These are phyloP conservation scores for Candida nonsorbophila DNA, from an alignment of 805 yeast genomes.

Conservation along the genomic window DNA sequence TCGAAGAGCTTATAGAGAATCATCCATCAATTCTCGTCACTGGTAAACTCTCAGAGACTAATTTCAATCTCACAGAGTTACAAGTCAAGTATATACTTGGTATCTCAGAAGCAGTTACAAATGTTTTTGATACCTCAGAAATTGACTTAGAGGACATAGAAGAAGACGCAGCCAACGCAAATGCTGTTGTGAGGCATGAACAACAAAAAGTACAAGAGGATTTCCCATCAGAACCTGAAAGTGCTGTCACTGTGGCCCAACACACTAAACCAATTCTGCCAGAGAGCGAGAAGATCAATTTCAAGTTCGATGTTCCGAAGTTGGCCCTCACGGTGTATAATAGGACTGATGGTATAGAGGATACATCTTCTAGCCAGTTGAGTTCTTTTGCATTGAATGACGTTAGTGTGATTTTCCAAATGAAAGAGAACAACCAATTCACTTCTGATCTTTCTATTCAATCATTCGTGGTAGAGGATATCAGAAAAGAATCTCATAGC, in stretches of 20 bases:
- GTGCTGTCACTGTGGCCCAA: not conserved
- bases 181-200: slow-evolving; percentile 35
- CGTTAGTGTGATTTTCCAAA: slow-evolving; percentile 43
- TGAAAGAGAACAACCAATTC: slow-evolving; percentile 51
- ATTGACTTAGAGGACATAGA: slow-evolving; percentile 44
- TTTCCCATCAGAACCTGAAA: not conserved
- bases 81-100: slow-evolving; percentile 58
- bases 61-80: slow-evolving; percentile 63
- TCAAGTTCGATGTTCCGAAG: slow-evolving; percentile 56
- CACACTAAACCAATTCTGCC: not conserved
- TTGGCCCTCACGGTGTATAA: slow-evolving; percentile 59
- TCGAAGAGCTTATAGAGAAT: slow-evolving; percentile 30
- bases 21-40: slow-evolving; percentile 46
- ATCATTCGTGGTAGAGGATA: slow-evolving; percentile 76
- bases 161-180: slow-evolving; percentile 63
- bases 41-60: slow-evolving; percentile 61
- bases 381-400: slow-evolving; percentile 49
- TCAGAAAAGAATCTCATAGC: slow-evolving; percentile 56
- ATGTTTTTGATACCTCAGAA: slow-evolving; percentile 44
- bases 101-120: slow-evolving; percentile 51
- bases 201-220: slow-evolving; percentile 1
- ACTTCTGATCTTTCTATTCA: slow-evolving; percentile 58
- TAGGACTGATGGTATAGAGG: slow-evolving; percentile 33
- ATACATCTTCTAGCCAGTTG: slow-evolving; percentile 29
- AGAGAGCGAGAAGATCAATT: slow-evolving; percentile 5